Evolutionary conservation across 768 basidiomycete genomes (phyloP).

Genomic region (Pleurotus sapidus): DNA sequence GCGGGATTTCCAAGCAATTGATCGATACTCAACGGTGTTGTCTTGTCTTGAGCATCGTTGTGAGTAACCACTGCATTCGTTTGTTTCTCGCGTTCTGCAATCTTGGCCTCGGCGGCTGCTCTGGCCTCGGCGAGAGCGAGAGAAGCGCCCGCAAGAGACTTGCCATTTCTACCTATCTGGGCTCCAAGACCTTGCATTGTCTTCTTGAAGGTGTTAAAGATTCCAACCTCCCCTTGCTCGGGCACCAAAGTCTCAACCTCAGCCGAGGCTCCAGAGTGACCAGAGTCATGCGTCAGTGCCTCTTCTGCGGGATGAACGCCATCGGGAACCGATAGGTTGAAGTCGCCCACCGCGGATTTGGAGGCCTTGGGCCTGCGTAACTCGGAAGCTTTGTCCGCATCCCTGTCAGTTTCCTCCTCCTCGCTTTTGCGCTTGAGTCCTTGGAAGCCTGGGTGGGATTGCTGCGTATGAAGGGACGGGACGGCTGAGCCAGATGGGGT

Average conservation of each 20-base stretch:
- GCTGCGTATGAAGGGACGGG: not conserved
- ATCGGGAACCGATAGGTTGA: constrained; percentile 1
- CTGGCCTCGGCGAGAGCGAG: constrained; percentile 68
- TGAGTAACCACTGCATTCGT: constrained; percentile 29
- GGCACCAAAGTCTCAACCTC: not conserved
- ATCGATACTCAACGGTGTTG: not conserved
- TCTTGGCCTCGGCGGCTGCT: constrained; percentile 64
- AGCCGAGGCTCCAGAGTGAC: not conserved
- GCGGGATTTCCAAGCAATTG: too few species aligned
- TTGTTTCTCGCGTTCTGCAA: constrained; percentile 61
- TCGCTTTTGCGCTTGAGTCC: constrained; percentile 67
- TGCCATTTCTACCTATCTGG: constrained; percentile 55
- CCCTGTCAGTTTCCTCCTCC: constrained; percentile 30
- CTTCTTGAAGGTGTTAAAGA: constrained; percentile 67
- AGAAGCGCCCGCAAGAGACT: constrained; percentile 57
- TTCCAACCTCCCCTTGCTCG: constrained; percentile 33
- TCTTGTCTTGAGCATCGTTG: constrained; percentile 14
- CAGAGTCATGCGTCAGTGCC: too few species aligned
- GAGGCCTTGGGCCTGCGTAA: constrained; percentile 46
- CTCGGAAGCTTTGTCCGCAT: constrained; percentile 29
- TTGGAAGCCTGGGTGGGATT: constrained; percentile 11
- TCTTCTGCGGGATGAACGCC: not conserved
- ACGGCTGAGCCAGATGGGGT: constrained; percentile 10
- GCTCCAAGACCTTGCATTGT: constrained; percentile 68
- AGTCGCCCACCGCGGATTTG: constrained; percentile 39